Conservation (phyloP, 257 asterid species). For the Solanum etuberosum region DNA sequence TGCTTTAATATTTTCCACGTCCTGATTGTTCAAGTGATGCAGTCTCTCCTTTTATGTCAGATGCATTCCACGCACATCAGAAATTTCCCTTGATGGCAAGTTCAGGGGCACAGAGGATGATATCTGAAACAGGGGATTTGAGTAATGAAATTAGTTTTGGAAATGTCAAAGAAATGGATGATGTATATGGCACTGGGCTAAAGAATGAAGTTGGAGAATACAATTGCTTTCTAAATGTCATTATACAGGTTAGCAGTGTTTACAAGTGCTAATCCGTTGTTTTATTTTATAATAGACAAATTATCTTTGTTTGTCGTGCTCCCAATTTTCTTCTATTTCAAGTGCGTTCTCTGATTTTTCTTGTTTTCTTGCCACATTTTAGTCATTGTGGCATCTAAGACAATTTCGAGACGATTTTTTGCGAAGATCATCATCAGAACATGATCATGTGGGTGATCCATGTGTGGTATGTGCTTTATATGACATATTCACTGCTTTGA, state of each 20-base stretch:
- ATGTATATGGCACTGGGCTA: constrained; percentile 70
- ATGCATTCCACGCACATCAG: constrained; percentile 40
- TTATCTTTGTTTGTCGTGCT: not conserved
- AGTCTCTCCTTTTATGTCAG: constrained; percentile 22
- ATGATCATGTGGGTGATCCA: constrained; percentile 86
- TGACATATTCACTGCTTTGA: constrained; percentile 67
- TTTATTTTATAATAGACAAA: not conserved
- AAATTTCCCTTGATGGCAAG: constrained; percentile 26
- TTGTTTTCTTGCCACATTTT: not conserved
- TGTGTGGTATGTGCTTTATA: constrained; percentile 87
- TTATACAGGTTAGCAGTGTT: constrained; percentile 69
- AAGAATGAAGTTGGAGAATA: constrained; percentile 93
- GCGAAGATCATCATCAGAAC: constrained; percentile 48
- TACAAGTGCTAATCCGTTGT: not conserved
- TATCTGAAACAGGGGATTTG: constrained; percentile 22
- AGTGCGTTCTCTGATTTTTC: not conserved
- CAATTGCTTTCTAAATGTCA: constrained; percentile 95
- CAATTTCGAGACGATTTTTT: constrained; percentile 79
- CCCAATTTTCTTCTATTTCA: constrained; percentile 2
- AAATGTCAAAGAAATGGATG: constrained; percentile 32
- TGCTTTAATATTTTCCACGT: not conserved
- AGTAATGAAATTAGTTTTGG: constrained; percentile 17
- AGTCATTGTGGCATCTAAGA: constrained; percentile 92
- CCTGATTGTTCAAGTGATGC: not conserved
- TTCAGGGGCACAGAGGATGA: constrained; percentile 29